A percentile compares a stretch with the other conserved stretches of the same genome.
phyloP scores from a whole-genome alignment of 1,139 yeast species.

The Yamadazyma conglobata region DNA sequence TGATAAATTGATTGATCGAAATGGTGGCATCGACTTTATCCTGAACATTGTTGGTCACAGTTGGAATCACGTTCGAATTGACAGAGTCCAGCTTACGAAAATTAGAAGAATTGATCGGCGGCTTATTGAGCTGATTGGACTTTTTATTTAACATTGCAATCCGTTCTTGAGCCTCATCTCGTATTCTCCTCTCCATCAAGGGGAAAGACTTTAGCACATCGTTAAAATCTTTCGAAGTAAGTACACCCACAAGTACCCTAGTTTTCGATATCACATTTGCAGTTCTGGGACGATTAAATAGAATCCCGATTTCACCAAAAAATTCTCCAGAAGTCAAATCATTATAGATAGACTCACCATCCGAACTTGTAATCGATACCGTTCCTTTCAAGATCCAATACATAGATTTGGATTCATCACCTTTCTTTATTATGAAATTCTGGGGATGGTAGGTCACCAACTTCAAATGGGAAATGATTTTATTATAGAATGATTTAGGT shows the following conservation, averaged over 20 bases:
- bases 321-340: slow-evolving; percentile 66
- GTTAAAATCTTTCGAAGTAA: slow-evolving; percentile 61
- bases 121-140: slow-evolving; percentile 23
- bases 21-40: slow-evolving; percentile 42
- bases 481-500: slow-evolving; percentile 58
- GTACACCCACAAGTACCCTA: slow-evolving; percentile 61
- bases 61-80: slow-evolving; percentile 7
- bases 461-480: slow-evolving; percentile 55
- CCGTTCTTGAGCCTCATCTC: slow-evolving; percentile 78
- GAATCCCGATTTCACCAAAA: slow-evolving; percentile 76
- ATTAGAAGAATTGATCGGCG: not conserved
- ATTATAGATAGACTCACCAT: slow-evolving; percentile 72
- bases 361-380: slow-evolving; percentile 69
- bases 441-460: slow-evolving; percentile 63
- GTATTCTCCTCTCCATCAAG: slow-evolving; percentile 57
- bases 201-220: slow-evolving; percentile 62
- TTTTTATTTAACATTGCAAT: slow-evolving; percentile 66
- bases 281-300: slow-evolving; percentile 71
- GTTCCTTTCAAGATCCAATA: slow-evolving; percentile 76
- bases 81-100: not conserved
- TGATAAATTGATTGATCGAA: slow-evolving; percentile 54
- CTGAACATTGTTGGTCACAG: slow-evolving; percentile 4
- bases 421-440: slow-evolving; percentile 63
- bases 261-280: slow-evolving; percentile 77
- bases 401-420: slow-evolving; percentile 76